Evolutionary conservation across 2,329 filamentous ascomycete species (phyloP).

Genomic region (Cladosporium halotolerans): DNA sequence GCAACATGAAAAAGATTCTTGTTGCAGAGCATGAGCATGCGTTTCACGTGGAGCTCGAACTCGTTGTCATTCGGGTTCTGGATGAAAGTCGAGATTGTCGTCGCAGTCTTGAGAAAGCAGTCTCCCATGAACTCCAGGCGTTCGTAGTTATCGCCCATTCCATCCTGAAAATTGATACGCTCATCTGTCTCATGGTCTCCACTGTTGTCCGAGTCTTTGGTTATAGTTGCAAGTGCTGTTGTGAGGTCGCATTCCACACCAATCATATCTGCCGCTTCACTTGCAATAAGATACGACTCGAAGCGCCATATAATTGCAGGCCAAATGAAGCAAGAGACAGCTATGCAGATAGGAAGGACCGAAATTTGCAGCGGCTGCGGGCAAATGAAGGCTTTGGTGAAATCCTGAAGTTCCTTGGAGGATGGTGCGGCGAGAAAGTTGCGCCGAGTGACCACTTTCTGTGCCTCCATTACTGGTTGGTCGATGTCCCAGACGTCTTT

Average conservation of each 20-base stretch:
- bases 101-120: conserved; percentile 91
- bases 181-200: conserved; percentile 60
- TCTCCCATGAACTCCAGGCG: conserved; percentile 90
- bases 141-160: conserved; percentile 94
- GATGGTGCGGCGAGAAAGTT: conserved; percentile 70
- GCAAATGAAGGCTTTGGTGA: conserved; percentile 57
- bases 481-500: conserved; percentile 51
- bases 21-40: conserved; percentile 90
- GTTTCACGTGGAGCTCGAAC: conserved; percentile 79
- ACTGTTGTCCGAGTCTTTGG: conserved; percentile 83
- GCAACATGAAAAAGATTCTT: conserved; percentile 78
- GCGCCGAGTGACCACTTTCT: conserved; percentile 68
- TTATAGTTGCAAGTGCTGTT: conserved; percentile 80
- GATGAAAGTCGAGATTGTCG: conserved; percentile 78
- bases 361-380: conserved; percentile 74
- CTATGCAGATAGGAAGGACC: conserved; percentile 60
- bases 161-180: conserved; percentile 67
- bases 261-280: conserved; percentile 65
- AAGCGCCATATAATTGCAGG: conserved; percentile 80
- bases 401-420: conserved; percentile 45
- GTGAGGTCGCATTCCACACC: conserved; percentile 58
- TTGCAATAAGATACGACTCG: conserved; percentile 71
- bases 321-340: conserved; percentile 66
- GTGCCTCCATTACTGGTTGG: conserved; percentile 77
- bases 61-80: conserved; percentile 72